A percentile compares a stretch with the other conserved stretches of the same genome.
Evolutionary conservation across 306 rosid species (phyloP).

Genomic region (Prunus padus): DNA sequence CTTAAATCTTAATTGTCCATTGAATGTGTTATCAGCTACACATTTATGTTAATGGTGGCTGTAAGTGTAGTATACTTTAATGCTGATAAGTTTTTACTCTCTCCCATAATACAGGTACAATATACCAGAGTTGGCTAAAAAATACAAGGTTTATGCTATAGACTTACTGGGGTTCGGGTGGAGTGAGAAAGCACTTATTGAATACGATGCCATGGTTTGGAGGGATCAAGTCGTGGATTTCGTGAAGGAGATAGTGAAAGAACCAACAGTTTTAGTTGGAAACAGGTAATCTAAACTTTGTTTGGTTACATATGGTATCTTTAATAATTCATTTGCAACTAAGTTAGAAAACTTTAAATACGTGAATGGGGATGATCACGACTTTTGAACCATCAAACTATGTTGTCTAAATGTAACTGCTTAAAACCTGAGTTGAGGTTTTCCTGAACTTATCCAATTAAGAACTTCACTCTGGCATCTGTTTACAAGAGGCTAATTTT

Average conservation of each 20-base stretch:
- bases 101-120: constrained; percentile 56
- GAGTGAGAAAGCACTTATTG: constrained; percentile 94
- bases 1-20: neutral
- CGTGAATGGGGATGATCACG: neutral
- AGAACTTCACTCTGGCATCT: neutral
- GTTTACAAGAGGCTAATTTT: neutral
- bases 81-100: neutral
- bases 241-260: constrained; percentile 84
- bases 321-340: neutral
- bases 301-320: neutral
- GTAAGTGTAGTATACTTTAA: neutral
- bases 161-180: constrained; percentile 97
- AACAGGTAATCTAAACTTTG: constrained; percentile 52
- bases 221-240: constrained; percentile 88
- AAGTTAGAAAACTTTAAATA: neutral
- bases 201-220: constrained; percentile 94
- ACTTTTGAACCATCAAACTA: neutral
- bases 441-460: neutral
- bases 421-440: neutral
- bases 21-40: neutral
- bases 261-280: constrained; percentile 80
- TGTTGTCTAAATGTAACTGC: neutral
- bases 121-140: constrained; percentile 89
- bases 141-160: constrained; percentile 81
- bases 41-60: neutral